Evolutionary conservation across 2,329 filamentous ascomycete species (phyloP), one percentile per base, ranked within the genome.

Genomic region (Ceratocystiopsis brevicomis): DNA sequence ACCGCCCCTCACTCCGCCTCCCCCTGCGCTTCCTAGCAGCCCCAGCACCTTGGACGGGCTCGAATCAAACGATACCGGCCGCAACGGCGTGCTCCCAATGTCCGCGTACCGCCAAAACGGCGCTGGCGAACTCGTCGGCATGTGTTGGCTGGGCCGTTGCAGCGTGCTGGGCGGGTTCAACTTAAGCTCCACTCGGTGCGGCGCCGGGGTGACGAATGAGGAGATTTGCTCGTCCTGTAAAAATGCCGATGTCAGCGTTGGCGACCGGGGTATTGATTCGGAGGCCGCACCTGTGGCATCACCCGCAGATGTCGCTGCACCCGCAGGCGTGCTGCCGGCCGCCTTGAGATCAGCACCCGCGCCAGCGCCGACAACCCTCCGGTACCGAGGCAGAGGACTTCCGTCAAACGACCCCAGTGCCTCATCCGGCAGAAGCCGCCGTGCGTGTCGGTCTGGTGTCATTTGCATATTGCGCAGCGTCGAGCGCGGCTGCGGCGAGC

Each of bases 101-200:
- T 86, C 81, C 37, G 81, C 77, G 58, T 82, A 90, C 57, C 83
- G 86, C 84, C 84, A 92, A 59, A 92, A 90, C 0, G 83, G 82
- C 1, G 84, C 84, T 0, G 84, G 84, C 32, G 81, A 86, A 52
- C 79, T 85, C 39, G 84, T 86, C 33, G 83, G 81, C 72, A 88
- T 85, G 57, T 85, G 83, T 54, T 86, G 81, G 54, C 81, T 87
- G 11, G 84, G 84, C 44, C 82, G 69, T 55, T 87, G 81, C 6
- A 81, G 76, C 6, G 83, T 88, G 53, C 80, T 86, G 0, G 83
- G 82, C 30, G 84, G 84, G 1, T 79, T 81, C 37, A 88, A 68
- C 51, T 73, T 74, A 30, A 83, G 82, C 48, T 82, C 75, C 47
- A 84, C 76, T 41, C 78, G 72, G 38, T 76, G 76, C 9, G 82